A percentile compares a stretch with the other conserved stretches of the same genome.
Evolutionary conservation across 1,139 yeast species (phyloP).

Genomic region (Wickerhamomyces sp.): DNA sequence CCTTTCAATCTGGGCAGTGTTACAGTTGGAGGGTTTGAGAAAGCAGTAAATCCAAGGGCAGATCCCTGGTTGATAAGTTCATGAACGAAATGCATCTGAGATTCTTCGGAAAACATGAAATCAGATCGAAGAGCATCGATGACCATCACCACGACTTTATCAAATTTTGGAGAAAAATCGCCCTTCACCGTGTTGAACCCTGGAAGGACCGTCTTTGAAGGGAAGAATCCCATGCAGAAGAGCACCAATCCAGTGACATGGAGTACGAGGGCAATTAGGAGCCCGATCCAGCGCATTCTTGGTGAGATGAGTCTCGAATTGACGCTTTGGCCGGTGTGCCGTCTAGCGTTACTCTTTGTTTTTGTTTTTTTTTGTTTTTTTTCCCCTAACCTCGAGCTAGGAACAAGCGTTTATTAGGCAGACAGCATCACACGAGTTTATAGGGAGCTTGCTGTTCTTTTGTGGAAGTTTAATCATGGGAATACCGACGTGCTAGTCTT

Average conservation of each 20-base stretch:
- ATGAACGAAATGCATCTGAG: slow-evolving; percentile 67
- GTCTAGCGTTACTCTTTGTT: too few species aligned
- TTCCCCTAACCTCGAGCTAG: too few species aligned
- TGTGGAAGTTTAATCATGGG: too few species aligned
- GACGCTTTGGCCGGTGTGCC: too few species aligned
- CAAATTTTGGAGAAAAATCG: slow-evolving; percentile 43
- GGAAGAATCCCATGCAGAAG: slow-evolving; percentile 83
- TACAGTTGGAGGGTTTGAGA: slow-evolving; percentile 83
- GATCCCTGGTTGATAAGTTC: slow-evolving; percentile 54
- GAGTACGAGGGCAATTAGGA: slow-evolving; percentile 1
- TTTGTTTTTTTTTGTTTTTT: too few species aligned
- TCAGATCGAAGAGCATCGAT: slow-evolving; percentile 93
- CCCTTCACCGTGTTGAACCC: slow-evolving; percentile 37
- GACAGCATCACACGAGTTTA: too few species aligned
- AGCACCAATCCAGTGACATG: slow-evolving; percentile 32
- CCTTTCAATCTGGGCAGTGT: slow-evolving; percentile 77
- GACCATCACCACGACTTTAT: slow-evolving; percentile 71
- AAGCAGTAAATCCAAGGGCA: slow-evolving; percentile 87
- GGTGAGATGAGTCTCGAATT: too few species aligned
- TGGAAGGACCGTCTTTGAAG: slow-evolving; percentile 68
- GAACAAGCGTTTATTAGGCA: too few species aligned
- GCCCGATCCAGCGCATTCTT: not conserved
- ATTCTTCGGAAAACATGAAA: slow-evolving; percentile 61
- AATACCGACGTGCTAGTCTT: too few species aligned
- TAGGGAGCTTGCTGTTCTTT: too few species aligned